Evolutionary conservation across 2,329 filamentous ascomycete genomes (phyloP), one percentile per base, ranked within the genome.

Genomic region (Rachicladosporium sp.): DNA sequence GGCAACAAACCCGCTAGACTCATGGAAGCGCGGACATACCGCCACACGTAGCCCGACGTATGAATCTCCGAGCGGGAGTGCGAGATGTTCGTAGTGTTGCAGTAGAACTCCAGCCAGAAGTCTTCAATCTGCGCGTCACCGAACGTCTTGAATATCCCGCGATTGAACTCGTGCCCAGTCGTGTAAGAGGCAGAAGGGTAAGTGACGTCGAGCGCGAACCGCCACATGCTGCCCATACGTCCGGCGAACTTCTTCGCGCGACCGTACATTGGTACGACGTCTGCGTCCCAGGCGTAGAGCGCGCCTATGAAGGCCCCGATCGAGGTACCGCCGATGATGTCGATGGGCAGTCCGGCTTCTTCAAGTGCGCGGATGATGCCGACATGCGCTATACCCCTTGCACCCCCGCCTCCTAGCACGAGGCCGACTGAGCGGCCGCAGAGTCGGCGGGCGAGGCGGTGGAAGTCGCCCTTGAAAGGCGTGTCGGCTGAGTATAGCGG

Each of bases 201-300:
- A 0, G 91, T 98, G 51, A 98, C 63, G 56, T 98, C 91, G 2
- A 98, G 69, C 1, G 88, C 88, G 59, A 98, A 95, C 11, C 91
- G 78, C 91, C 91, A 98, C 65, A 96, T 85, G 61, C 89, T 96
- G 33, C 85, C 86, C 93, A 98, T 98, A n/a, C 93, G 82, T 4
- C 91, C 88, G 0, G 91, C 77, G 59, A 98, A 98, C 59, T 95
- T 95, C 72, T 98, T 98, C 10, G 87, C 87, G 34, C 93, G 76
- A 1, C 91, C 91, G 53, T 93, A 94, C 74, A 96, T 94, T 8
- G 91, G 91, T 4, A 98, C 89, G 1, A 95, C 80, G 55, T 98
- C 93, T 7, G 89, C 91, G 57, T 98, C 91, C 41, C 89, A 83
- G 1, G 93, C 91, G 59, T 98, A 98, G 2, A 98, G 68, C 1